Conservation (phyloP, 768 basidiomycete species). For the Russula abietina region DNA sequence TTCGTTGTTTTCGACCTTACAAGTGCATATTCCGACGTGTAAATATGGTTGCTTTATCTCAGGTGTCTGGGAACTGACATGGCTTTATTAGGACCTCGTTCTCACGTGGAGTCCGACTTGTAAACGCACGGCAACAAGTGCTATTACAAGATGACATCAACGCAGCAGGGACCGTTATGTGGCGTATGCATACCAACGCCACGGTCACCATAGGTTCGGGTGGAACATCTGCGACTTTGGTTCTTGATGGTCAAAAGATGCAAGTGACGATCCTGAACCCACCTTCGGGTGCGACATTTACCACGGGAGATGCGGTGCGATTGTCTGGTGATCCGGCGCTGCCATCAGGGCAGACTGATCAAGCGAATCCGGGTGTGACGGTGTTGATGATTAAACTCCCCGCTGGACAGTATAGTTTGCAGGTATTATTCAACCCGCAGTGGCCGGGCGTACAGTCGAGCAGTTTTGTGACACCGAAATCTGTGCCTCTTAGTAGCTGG, state of each 20-base stretch:
- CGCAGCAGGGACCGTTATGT: slow-evolving; percentile 53
- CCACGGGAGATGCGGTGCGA: slow-evolving; percentile 48
- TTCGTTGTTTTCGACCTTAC: slow-evolving; percentile 76
- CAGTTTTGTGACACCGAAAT: slow-evolving; percentile 60
- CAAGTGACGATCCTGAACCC: slow-evolving; percentile 61
- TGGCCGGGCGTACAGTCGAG: slow-evolving; percentile 65
- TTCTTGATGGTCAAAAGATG: slow-evolving; percentile 63
- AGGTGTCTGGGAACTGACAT: slow-evolving; percentile 22
- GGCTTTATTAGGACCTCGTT: slow-evolving; percentile 48
- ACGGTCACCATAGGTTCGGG: slow-evolving; percentile 50
- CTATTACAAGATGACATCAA: slow-evolving; percentile 90
- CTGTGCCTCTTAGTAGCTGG: slow-evolving; percentile 72
- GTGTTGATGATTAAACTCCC: slow-evolving; percentile 66
- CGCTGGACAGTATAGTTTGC: slow-evolving; percentile 67
- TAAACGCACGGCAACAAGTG: slow-evolving; percentile 83
- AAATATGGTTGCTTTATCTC: slow-evolving; percentile 30
- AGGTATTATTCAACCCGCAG: slow-evolving; percentile 92
- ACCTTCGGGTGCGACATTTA: slow-evolving; percentile 59
- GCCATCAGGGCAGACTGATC: slow-evolving; percentile 56
- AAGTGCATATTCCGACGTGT: slow-evolving; percentile 71
- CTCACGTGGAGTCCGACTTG: slow-evolving; percentile 74
- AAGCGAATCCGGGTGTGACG: slow-evolving; percentile 68
- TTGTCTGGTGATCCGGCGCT: slow-evolving; percentile 55
- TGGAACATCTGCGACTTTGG: slow-evolving; percentile 68
- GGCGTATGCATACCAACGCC: slow-evolving; percentile 97